phyloP scores from a whole-genome alignment of 345 rosid genomes.

The Linum usitatissimum region DNA sequence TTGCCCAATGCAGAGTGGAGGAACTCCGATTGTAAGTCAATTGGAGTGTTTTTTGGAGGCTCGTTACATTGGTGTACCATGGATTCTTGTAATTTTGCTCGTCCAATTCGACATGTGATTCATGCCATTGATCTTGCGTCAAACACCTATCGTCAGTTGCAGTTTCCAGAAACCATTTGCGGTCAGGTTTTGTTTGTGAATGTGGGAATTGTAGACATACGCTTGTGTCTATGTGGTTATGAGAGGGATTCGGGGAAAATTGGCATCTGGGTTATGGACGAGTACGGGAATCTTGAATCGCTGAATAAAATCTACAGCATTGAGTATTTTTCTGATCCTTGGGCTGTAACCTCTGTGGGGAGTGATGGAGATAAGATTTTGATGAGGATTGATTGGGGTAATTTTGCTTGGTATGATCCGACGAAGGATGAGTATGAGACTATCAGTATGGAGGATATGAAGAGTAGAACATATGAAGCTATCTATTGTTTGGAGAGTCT shows the following conservation, averaged over 20 bases:
- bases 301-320: neutral
- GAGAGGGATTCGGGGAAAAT: neutral
- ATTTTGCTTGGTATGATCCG: neutral
- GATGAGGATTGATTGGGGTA: neutral
- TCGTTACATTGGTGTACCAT: neutral
- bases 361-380: neutral
- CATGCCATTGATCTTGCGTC: neutral
- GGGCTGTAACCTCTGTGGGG: neutral
- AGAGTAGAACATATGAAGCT: neutral
- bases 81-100: too few relatives aligned
- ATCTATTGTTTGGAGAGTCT: neutral
- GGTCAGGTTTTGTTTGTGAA: too few relatives aligned
- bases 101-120: neutral
- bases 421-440: neutral
- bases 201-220: neutral
- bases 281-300: neutral
- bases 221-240: neutral
- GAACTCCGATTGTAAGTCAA: too few relatives aligned
- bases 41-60: neutral
- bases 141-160: neutral
- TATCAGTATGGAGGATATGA: neutral
- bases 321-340: neutral
- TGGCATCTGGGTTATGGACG: neutral
- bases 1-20: neutral
- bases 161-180: neutral